phyloP scores from a whole-genome alignment of 805 yeast species.

The Jamesozyma gamospora region DNA sequence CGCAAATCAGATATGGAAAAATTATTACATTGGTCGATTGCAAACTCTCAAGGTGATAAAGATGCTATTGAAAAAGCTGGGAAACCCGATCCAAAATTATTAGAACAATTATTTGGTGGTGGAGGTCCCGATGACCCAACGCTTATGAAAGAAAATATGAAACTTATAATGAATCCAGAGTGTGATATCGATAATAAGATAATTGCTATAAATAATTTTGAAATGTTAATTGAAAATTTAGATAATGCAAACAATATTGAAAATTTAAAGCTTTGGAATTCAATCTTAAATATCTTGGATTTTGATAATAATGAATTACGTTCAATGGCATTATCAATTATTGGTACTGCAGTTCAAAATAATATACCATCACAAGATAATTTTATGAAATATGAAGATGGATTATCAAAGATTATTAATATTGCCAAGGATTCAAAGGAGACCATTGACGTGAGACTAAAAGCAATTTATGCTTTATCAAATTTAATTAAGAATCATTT shows the following conservation, averaged over 20 bases:
- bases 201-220: conserved; percentile 80
- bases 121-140: conserved; percentile 78
- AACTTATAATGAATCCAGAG: conserved; percentile 47
- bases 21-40: conserved; percentile 83
- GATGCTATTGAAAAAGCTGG: conserved; percentile 57
- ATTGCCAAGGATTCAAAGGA: conserved; percentile 29
- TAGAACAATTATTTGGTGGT: conserved; percentile 68
- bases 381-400: conserved; percentile 43
- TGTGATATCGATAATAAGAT: conserved; percentile 54
- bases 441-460: conserved; percentile 36
- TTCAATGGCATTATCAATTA: conserved; percentile 54
- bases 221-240: conserved; percentile 83
- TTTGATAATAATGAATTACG: conserved; percentile 38
- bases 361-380: conserved; percentile 67
- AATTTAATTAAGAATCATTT: conserved; percentile 61
- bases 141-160: conserved; percentile 70
- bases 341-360: conserved; percentile 91
- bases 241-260: conserved; percentile 93
- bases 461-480: conserved; percentile 71
- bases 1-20: conserved; percentile 94
- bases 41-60: conserved; percentile 62
- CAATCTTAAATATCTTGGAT: conserved; percentile 46
- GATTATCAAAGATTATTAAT: conserved; percentile 37
- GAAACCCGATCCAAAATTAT: conserved; percentile 65
- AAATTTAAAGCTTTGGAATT: conserved; percentile 71